A percentile compares a stretch with the other conserved stretches of the same genome.
phyloP scores from a whole-genome alignment of 2,329 filamentous ascomycete genomes.

The Colletotrichum cuscutae region DNA sequence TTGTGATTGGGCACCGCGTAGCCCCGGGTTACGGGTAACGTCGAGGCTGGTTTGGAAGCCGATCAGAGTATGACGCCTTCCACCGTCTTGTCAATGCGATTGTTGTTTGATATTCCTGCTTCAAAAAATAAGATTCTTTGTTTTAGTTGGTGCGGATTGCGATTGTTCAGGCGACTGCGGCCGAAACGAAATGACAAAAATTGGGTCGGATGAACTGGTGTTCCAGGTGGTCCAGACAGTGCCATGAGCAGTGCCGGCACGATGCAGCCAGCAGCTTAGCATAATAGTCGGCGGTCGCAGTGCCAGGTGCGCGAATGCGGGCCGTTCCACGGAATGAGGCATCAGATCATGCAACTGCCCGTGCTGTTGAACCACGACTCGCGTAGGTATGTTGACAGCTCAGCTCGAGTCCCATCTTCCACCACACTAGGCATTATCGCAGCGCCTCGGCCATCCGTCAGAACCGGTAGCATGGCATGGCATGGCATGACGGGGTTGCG shows the following conservation, averaged over 20 bases:
- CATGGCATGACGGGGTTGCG: not conserved
- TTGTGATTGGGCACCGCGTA: constrained; percentile 9
- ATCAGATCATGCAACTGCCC: constrained; percentile 12
- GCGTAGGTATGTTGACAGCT: constrained; percentile 8
- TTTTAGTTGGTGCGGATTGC: not conserved
- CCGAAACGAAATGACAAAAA: constrained; percentile 10
- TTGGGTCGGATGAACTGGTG: not conserved
- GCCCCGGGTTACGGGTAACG: constrained; percentile 20
- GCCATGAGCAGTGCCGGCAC: not conserved
- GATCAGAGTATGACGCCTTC: constrained; percentile 17
- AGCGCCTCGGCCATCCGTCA: not conserved
- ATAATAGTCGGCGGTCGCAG: not conserved
- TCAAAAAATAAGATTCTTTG: constrained; percentile 12
- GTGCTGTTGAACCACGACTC: not conserved
- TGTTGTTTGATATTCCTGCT: constrained; percentile 7
- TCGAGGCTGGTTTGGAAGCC: not conserved
- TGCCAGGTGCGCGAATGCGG: constrained; percentile 17
- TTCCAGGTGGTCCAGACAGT: not conserved
- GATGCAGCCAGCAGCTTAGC: not conserved
- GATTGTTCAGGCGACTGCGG: constrained; percentile 10
- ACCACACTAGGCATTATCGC: not conserved
- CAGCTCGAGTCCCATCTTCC: not conserved
- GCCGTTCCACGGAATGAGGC: constrained; percentile 31
- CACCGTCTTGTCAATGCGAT: not conserved
- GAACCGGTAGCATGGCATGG: not conserved